Conservation (phyloP, 371 early-diverging fungal species). For the Actinomortierella wolfii region DNA sequence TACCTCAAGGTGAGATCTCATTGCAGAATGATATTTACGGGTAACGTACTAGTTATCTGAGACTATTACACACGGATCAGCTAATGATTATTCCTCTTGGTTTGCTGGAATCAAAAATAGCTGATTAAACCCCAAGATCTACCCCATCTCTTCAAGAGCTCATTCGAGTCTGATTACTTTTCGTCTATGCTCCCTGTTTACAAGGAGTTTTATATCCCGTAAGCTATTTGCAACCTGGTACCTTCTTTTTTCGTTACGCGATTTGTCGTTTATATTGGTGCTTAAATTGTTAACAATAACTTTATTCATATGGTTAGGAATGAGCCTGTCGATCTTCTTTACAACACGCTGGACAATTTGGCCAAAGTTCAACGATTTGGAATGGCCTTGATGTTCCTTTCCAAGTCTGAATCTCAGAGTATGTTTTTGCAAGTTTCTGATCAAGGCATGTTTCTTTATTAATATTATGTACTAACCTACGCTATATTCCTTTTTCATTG, state of each 20-base stretch:
- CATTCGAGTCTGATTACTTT: constrained; percentile 75
- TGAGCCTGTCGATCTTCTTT: constrained; percentile 49
- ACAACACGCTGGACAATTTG: constrained; percentile 52
- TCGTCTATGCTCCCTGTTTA: constrained; percentile 62
- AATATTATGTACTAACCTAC: too few relatives aligned
- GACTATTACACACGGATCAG: too few relatives aligned
- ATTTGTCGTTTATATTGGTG: constrained; percentile 21
- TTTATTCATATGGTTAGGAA: constrained; percentile 18
- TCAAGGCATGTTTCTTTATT: too few relatives aligned
- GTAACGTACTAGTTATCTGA: too few relatives aligned
- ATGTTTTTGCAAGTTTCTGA: too few relatives aligned
- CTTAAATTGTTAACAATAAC: neutral
- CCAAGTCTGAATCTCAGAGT: too few relatives aligned
- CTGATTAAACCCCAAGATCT: constrained; percentile 58
- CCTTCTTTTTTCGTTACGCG: neutral
- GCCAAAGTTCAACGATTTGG: constrained; percentile 64
- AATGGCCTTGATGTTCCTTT: constrained; percentile 71
- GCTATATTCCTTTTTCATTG: neutral
- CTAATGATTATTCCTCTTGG: neutral
- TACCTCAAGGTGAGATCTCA: constrained; percentile 74
- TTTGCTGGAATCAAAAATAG: constrained; percentile 21
- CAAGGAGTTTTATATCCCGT: constrained; percentile 50
- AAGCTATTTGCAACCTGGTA: constrained; percentile 7
- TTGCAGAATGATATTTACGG: too few relatives aligned
- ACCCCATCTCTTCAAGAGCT: constrained; percentile 66